phyloP scores from a whole-genome alignment of 768 basidiomycete genomes.

The Tricholoma flavovirens region DNA sequence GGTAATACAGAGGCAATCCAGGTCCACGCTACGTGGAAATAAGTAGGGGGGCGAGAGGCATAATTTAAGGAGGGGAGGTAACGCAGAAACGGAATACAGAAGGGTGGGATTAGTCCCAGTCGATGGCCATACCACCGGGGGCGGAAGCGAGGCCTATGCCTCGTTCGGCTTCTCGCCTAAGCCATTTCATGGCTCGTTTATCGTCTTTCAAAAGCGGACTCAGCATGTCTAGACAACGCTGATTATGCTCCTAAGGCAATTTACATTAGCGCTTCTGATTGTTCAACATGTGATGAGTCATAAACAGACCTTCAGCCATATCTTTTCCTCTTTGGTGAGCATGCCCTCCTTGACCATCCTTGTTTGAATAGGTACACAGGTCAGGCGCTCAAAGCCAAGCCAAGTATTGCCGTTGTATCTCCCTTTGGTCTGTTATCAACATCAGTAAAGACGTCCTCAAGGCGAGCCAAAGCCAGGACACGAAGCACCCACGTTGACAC shows the following conservation, averaged over 20 bases:
- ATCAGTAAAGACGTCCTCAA: neutral
- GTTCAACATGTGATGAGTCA: constrained; percentile 1
- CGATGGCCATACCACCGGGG: constrained; percentile 69
- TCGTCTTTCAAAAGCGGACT: constrained; percentile 67
- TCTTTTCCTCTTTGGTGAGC: constrained; percentile 79
- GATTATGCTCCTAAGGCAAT: constrained; percentile 66
- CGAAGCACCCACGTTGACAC: constrained; percentile 37
- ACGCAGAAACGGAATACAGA: constrained; percentile 5
- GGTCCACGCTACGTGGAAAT: no score
- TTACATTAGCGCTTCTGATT: neutral
- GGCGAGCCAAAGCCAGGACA: constrained; percentile 9
- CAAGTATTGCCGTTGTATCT: constrained; percentile 71
- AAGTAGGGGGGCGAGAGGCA: neutral
- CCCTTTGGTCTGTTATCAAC: constrained; percentile 51
- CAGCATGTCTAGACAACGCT: constrained; percentile 59
- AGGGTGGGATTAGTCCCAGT: constrained; percentile 59
- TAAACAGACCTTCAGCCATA: constrained; percentile 70
- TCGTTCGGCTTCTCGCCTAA: constrained; percentile 70
- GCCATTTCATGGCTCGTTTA: constrained; percentile 76
- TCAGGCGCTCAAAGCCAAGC: constrained; percentile 89
- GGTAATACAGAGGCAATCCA: neutral
- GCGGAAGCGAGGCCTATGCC: constrained; percentile 67
- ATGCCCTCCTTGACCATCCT: constrained; percentile 81
- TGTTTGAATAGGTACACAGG: constrained; percentile 91
- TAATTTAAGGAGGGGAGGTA: constrained; percentile 5